Evolutionary conservation across 108 stramenopile species (phyloP).

Genomic region (Cyclotella atomus): DNA sequence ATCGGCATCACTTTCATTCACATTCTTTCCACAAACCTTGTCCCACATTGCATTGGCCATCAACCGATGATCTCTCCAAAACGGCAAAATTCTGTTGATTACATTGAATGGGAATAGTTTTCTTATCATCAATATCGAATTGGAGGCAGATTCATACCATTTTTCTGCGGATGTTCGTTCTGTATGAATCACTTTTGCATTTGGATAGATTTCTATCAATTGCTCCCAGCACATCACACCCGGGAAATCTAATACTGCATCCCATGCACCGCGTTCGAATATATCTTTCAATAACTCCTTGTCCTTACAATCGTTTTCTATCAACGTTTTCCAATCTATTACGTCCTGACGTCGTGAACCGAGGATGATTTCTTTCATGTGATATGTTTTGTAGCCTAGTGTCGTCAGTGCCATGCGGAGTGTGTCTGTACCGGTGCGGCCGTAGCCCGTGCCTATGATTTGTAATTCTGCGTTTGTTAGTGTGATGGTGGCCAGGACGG

Average conservation of each 20-base stretch:
- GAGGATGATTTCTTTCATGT: slow-evolving; percentile 24
- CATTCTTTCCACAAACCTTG: background rate
- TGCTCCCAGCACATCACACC: slow-evolving; percentile 5
- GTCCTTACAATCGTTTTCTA: background rate
- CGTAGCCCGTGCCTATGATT: slow-evolving; percentile 18
- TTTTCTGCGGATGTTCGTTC: slow-evolving; percentile 39
- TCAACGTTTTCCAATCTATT: slow-evolving; percentile 21
- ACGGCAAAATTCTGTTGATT: slow-evolving; percentile 1
- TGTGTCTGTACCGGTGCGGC: slow-evolving; percentile 5
- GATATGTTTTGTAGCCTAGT: slow-evolving; percentile 18
- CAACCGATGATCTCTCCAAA: background rate
- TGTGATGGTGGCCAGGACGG: background rate
- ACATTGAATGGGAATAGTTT: slow-evolving; percentile 28
- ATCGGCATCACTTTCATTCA: slow-evolving; percentile 30
- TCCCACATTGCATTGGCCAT: background rate
- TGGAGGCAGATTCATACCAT: slow-evolving; percentile 31
- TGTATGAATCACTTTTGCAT: slow-evolving; percentile 56
- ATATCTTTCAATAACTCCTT: background rate
- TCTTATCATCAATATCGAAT: slow-evolving; percentile 2
- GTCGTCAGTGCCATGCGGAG: slow-evolving; percentile 7
- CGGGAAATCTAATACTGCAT: slow-evolving; percentile 25
- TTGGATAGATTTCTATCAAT: slow-evolving; percentile 39
- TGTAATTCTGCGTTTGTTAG: background rate
- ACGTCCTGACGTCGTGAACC: background rate
- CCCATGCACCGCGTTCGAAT: slow-evolving; percentile 29